Base-by-base conservation (phyloP, 306 rosid species). In the Echinosophora koreensis region DNA sequence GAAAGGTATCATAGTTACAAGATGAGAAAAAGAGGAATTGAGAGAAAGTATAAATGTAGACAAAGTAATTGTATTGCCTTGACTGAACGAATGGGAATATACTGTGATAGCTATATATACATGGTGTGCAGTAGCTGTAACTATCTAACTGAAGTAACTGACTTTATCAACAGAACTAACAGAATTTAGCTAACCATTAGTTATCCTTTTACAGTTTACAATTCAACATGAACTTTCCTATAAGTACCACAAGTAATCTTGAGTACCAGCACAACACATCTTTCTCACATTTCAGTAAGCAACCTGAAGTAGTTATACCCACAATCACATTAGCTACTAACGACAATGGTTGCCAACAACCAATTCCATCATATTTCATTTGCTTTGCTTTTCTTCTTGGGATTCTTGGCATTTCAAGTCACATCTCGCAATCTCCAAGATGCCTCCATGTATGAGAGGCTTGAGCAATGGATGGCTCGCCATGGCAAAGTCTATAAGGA, bases 371-470 rank as follows among this genome's bases (percentile, higher is more conserved):
- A 57, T 3, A 28, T 81, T 81, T 50, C 67, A 59, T 13, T 74
- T 30, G 77, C 68, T 10, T 2, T 82, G 30, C 14, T 89, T 56
- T 41, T 89, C 9, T 63, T 71, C 6, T 42, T 79, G 56, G 86
- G 83, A 8, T 52, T 79, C 55, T 76, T 16, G 77, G 73, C 76
- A 17, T 13, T 66, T 11, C 57, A 55, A 74, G 87, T 74, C 74
- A 44, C 84, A 1, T 80, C 73, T 12, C 86, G 82, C 1, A 78
- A 50, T 59, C 81, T 85, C 3, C 83, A 72, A 60, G 89, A 78
- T 27, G 66, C 59, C 0, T 50, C 89, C 14, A 80, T 77, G 66
- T 13, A 68, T 1, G 84, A 74, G 73, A 74, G 42, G 73, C 76
- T 81, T 15, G 81, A 83, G 69, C 27, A 77, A 46, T 83, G 84